Conservation (phyloP, 164 flowering plant species). For the Umbellularia californica region DNA sequence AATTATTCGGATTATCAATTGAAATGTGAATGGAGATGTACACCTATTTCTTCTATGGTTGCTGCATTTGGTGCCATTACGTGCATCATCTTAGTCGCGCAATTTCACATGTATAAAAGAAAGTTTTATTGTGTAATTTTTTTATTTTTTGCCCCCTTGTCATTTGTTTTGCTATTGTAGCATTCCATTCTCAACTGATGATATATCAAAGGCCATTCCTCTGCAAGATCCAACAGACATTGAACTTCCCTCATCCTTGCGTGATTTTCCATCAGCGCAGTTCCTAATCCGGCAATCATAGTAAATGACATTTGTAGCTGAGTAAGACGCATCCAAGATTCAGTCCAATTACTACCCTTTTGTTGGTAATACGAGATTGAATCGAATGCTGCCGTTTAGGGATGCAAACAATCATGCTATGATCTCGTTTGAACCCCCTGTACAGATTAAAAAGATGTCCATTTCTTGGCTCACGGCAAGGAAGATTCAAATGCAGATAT, state of each 20-base stretch:
- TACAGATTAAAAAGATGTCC: neutral
- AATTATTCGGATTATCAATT: too few relatives aligned
- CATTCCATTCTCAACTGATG: slow-evolving; percentile 94
- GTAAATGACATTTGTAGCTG: neutral
- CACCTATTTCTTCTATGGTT: too few relatives aligned
- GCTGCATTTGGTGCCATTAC: too few relatives aligned
- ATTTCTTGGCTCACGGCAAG: neutral
- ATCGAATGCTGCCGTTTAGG: neutral
- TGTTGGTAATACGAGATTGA: neutral
- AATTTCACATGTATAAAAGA: too few relatives aligned
- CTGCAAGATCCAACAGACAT: slow-evolving; percentile 58
- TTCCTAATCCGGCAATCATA: slow-evolving; percentile 34
- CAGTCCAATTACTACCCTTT: neutral
- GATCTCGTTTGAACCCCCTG: neutral
- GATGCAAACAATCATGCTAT: neutral
- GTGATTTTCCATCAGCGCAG: slow-evolving; percentile 59
- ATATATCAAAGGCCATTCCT: slow-evolving; percentile 87
- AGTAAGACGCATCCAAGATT: neutral
- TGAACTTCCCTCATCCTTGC: slow-evolving; percentile 49
- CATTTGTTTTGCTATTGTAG: slow-evolving; percentile 35
- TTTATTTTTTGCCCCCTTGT: neutral
- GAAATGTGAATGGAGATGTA: too few relatives aligned
- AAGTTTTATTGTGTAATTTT: neutral
- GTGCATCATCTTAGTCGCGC: too few relatives aligned
- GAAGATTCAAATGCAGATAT: neutral